Evolutionary conservation across 2,329 filamentous ascomycete genomes (phyloP).

Genomic region (Mycocentrospora acerina): DNA sequence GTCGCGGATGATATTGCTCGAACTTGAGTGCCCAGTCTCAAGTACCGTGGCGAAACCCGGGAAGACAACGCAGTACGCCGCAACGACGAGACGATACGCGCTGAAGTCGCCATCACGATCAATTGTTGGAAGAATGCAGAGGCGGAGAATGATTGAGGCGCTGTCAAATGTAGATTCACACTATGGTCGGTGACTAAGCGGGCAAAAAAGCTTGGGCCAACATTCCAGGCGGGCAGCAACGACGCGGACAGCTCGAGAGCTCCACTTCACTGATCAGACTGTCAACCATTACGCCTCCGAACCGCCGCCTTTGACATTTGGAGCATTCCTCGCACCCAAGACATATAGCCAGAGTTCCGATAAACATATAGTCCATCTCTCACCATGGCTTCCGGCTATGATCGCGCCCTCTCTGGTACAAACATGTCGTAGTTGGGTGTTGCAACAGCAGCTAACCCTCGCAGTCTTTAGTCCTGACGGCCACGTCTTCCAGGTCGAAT

Average conservation of each 20-base stretch:
- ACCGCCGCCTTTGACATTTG: conserved; percentile 9
- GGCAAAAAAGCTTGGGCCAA: conserved; percentile 25
- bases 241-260: conserved; percentile 44
- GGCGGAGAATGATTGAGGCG: conserved; percentile 14
- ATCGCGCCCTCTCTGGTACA: conserved; percentile 97
- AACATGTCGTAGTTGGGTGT: conserved; percentile 25
- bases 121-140: conserved; percentile 21
- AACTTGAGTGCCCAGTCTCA: conserved; percentile 33
- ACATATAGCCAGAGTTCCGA: background rate
- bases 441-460: conserved; percentile 30
- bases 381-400: conserved; percentile 89
- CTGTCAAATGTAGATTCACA: background rate
- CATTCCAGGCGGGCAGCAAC: conserved; percentile 39
- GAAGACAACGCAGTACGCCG: conserved; percentile 33
- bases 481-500: conserved; percentile 99
- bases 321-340: conserved; percentile 4
- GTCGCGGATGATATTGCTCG: conserved; percentile 44
- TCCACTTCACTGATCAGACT: conserved; percentile 26
- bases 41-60: conserved; percentile 22
- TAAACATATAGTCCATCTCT: conserved; percentile 1
- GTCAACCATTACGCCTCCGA: conserved; percentile 15
- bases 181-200: conserved; percentile 28
- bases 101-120: conserved; percentile 37
- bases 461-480: conserved; percentile 97
- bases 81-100: conserved; percentile 35